Percentiles rank a stretch among this genome's conserved stretches.
phyloP scores from a whole-genome alignment of 73 alveolate species.

The Blepharisma japonicum region DNA sequence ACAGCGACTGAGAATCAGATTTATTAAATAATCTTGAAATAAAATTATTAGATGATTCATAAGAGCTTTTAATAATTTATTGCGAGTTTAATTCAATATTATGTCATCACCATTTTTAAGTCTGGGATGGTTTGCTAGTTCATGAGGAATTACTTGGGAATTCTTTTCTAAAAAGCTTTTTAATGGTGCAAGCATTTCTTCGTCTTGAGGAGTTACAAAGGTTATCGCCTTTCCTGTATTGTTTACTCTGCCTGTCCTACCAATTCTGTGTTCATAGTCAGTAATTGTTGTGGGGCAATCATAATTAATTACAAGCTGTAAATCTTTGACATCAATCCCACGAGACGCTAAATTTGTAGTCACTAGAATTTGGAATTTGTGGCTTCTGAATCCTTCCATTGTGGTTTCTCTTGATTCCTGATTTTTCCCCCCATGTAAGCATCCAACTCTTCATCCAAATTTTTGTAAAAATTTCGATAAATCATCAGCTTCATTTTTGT shows the following conservation, averaged over 20 bases:
- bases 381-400: constrained; percentile 72
- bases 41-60: no score
- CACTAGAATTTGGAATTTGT: constrained; percentile 82
- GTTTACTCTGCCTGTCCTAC: constrained; percentile 99
- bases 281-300: constrained; percentile 96
- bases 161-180: background rate
- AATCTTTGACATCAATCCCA: constrained; percentile 94
- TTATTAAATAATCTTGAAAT: no score
- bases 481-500: constrained; percentile 47
- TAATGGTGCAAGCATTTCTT: background rate
- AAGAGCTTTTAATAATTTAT: no score
- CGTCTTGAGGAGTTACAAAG: constrained; percentile 87
- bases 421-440: constrained; percentile 62
- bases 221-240: constrained; percentile 94
- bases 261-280: constrained; percentile 98
- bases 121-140: background rate
- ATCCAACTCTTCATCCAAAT: constrained; percentile 26
- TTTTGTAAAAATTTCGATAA: constrained; percentile 27
- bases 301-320: constrained; percentile 88
- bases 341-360: constrained; percentile 94
- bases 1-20: no score
- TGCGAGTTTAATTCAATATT: no score
- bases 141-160: constrained; percentile 16
- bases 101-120: no score
- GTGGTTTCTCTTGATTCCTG: constrained; percentile 52